These are phyloP conservation scores for Salpingoeca rosetta DNA, from an alignment of 78 protist species.

Conservation along the genomic window DNA sequence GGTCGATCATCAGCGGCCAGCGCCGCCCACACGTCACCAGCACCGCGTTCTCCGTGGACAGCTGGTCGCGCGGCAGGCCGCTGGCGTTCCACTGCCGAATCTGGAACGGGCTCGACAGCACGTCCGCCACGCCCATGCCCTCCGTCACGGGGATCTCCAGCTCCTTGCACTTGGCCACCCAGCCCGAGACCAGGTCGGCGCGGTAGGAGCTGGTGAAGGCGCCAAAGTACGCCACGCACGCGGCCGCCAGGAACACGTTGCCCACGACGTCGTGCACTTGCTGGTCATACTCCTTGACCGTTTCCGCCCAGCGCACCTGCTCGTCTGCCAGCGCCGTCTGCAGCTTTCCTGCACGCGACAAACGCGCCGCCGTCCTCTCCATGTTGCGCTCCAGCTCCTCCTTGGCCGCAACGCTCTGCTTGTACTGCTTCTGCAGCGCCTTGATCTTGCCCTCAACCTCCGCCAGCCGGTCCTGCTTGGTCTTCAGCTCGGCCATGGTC, in stretches of 20 bases:
- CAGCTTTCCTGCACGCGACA: slow-evolving; percentile 57
- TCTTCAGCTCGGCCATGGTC: background rate
- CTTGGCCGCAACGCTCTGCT: slow-evolving; percentile 64
- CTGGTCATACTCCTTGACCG: background rate
- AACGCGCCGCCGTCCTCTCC: slow-evolving; percentile 27
- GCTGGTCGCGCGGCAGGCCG: slow-evolving; percentile 64
- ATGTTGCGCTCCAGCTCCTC: slow-evolving; percentile 26
- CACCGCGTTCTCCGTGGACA: slow-evolving; percentile 59
- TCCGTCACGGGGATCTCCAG: slow-evolving; percentile 16
- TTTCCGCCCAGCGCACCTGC: slow-evolving; percentile 48
- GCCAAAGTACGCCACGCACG: slow-evolving; percentile 68
- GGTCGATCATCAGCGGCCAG: slow-evolving; percentile 79
- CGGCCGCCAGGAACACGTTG: slow-evolving; percentile 62
- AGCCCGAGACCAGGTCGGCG: background rate
- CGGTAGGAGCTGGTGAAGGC: slow-evolving; percentile 60
- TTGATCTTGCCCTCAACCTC: slow-evolving; percentile 36
- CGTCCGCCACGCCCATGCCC: slow-evolving; percentile 21
- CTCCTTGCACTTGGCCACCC: slow-evolving; percentile 34
- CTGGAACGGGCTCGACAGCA: slow-evolving; percentile 49
- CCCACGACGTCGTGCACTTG: slow-evolving; percentile 34
- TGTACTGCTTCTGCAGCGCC: slow-evolving; percentile 18
- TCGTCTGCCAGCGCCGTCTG: slow-evolving; percentile 47
- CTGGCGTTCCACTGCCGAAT: slow-evolving; percentile 53
- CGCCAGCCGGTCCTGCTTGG: slow-evolving; percentile 18
- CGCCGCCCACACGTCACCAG: slow-evolving; percentile 33